A percentile compares a stretch with the other conserved stretches of the same genome.
These are phyloP conservation scores for Jatropha curcas DNA, from an alignment of 345 rosid species.

Conservation along the genomic window DNA sequence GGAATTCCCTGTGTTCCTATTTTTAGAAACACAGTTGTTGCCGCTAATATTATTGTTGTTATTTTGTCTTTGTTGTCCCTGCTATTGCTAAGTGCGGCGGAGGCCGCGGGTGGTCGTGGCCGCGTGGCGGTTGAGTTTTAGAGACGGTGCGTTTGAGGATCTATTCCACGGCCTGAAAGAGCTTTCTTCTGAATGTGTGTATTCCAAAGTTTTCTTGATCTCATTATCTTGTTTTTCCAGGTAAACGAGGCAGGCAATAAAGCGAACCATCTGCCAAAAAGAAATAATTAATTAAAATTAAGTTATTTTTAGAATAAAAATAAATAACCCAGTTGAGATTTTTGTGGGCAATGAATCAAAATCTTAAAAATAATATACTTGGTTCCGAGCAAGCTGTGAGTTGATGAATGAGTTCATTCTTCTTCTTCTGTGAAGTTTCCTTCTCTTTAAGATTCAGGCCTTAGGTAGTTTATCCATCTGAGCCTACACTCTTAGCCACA, in stretches of 20 bases:
- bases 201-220: too few species aligned
- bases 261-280: too few species aligned
- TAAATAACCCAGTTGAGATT: too few species aligned
- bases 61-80: neutral
- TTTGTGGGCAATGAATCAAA: too few species aligned
- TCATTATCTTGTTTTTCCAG: too few species aligned
- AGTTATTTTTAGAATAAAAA: too few species aligned
- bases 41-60: neutral
- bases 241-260: too few species aligned
- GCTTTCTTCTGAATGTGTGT: constrained; percentile 84
- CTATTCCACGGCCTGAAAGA: constrained; percentile 66
- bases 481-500: constrained; percentile 88
- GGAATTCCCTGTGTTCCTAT: neutral
- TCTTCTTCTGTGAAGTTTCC: constrained; percentile 81
- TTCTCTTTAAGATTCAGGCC: constrained; percentile 87
- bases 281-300: too few species aligned
- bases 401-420: too few species aligned
- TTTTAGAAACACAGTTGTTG: neutral
- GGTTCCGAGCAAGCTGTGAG: too few species aligned
- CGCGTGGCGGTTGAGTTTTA: neutral
- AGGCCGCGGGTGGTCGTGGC: neutral
- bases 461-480: constrained; percentile 68
- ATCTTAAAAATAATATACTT: too few species aligned
- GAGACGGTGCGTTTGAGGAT: constrained; percentile 58
- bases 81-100: neutral